Percentiles rank a stretch among this genome's conserved stretches.
Evolutionary conservation across 2,329 filamentous ascomycete genomes (phyloP).

Genomic region (Monilinia aucupariae): DNA sequence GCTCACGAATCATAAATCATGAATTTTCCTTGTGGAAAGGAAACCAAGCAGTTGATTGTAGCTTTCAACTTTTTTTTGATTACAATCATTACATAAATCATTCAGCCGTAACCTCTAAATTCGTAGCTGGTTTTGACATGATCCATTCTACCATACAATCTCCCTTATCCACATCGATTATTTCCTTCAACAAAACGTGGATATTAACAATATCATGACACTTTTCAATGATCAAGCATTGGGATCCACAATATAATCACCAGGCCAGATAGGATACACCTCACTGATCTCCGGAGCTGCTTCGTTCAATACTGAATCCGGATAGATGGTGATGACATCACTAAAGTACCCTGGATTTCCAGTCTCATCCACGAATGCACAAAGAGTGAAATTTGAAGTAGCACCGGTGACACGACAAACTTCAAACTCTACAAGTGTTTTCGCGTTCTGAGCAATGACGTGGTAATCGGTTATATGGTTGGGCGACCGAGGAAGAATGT

Average conservation of each 20-base stretch:
- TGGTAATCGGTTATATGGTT: not conserved
- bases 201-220: not conserved
- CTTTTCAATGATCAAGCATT: not conserved
- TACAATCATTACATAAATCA: not conserved
- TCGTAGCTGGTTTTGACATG: not conserved
- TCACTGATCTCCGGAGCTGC: not conserved
- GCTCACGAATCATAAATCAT: not conserved
- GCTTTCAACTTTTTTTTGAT: too few relatives aligned
- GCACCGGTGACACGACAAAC: not conserved
- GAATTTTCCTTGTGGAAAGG: too few relatives aligned
- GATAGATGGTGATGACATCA: not conserved
- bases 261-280: slow-evolving; percentile 3
- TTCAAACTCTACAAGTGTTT: not conserved
- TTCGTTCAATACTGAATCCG: not conserved
- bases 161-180: not conserved
- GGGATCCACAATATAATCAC: not conserved
- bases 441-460: not conserved
- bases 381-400: slow-evolving; percentile 2
- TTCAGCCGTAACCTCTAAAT: not conserved
- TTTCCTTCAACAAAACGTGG: not conserved
- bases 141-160: not conserved
- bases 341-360: not conserved
- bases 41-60: too few relatives aligned
- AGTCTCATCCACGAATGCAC: not conserved
- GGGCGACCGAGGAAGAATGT: not conserved